Conservation (phyloP, 208 protist genomes). For the Leishmania aethiopica region DNA sequence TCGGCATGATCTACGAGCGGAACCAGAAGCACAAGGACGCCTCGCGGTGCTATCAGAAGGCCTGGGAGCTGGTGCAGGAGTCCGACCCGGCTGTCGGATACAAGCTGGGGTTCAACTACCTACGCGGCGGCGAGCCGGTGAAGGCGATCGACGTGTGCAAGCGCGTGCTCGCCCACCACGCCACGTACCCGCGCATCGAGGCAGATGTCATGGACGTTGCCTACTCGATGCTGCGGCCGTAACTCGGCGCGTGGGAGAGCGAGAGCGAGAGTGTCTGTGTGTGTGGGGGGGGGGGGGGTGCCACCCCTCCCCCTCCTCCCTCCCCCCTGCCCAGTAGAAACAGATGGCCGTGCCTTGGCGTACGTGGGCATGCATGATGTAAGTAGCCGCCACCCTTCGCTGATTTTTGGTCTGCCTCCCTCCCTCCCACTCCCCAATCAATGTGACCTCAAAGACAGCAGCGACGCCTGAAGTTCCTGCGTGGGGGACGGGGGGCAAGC, state of each 20-base stretch:
- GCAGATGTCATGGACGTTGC: conserved; percentile 94
- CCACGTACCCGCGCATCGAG: conserved; percentile 92
- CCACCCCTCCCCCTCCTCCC: too few species aligned
- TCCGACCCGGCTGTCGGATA: conserved; percentile 91
- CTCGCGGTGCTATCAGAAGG: conserved; percentile 92
- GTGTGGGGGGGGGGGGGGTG: too few species aligned
- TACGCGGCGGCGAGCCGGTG: conserved; percentile 93
- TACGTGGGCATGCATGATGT: background rate
- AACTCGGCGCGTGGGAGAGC: background rate
- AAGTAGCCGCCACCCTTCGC: background rate
- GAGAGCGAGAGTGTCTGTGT: background rate
- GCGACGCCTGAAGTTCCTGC: background rate
- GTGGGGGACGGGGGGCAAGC: background rate
- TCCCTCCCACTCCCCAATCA: background rate
- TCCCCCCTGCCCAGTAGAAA: background rate
- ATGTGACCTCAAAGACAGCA: background rate
- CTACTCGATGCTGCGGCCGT: conserved; percentile 81
- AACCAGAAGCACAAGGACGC: conserved; percentile 90
- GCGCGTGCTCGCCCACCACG: conserved; percentile 85
- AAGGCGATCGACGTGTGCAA: conserved; percentile 95
- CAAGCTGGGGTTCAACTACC: conserved; percentile 96
- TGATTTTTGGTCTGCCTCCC: background rate
- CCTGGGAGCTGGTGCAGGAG: conserved; percentile 92
- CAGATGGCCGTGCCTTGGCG: background rate
- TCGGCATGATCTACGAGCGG: conserved; percentile 91